Evolutionary conservation across 2,329 filamentous ascomycete genomes (phyloP), one percentile per base, ranked within the genome.

Genomic region (Stagonosporopsis vannaccii): DNA sequence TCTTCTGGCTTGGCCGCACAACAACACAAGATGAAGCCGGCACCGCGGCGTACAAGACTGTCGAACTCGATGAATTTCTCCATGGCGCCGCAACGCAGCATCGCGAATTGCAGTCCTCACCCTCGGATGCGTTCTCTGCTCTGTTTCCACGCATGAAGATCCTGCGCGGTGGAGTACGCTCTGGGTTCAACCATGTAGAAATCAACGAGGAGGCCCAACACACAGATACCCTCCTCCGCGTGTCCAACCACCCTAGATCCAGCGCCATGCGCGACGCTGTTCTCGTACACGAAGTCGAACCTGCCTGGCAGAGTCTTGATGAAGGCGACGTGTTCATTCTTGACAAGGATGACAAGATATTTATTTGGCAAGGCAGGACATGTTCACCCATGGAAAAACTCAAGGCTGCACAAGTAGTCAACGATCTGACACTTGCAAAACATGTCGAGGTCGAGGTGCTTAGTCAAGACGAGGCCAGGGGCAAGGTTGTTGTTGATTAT

Each of bases 321-420:
- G 86, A 89, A 55, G 77, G 78, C 48, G 87, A 90, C 65, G 87
- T 89, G 2, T 90, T 89, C 62, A 78, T 90, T 13, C 73, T 89
- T 39, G 87, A 90, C 62, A 80, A 80, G 48, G 82, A 82, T 22
- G 78, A 84, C 45, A 88, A 89, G 77, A 87, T 90, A 62, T 89
- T 84, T 81, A 84, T 89, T 4, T 90, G 87, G 87, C 87, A 90
- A 75, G 87, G 87, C 46, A 81, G 80, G 65, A 80, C 80, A 37
- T 87, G 85, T 68, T 86, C 83, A 42, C 87, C 87, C 0, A 88
- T 89, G 85, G 87, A 90, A 68, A 89, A 88, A 76, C 83, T 84
- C 40, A 88, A 87, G 75, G 85, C 86, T 0, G 87, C 87, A 0
- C 85, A 88, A 69, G 85, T 89, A 2, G 87, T 89, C 4, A 82